Conservation (phyloP, 2,329 filamentous ascomycete species). For the Aspergillus felis region DNA sequence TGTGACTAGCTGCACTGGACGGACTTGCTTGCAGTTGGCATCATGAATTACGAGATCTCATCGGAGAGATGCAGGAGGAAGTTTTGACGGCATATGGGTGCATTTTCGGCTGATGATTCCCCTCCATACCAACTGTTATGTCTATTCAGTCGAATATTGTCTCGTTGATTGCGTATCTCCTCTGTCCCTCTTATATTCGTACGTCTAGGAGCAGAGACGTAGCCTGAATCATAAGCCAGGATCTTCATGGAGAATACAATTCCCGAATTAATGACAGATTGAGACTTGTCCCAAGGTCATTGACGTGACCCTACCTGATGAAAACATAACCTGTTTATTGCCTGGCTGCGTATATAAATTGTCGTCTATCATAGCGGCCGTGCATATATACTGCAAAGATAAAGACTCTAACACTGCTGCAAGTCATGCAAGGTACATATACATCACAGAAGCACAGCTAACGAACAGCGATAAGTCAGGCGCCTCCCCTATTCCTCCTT, state of each 20-base stretch:
- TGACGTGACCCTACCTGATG: too few relatives aligned
- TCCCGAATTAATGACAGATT: too few relatives aligned
- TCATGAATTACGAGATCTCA: neutral
- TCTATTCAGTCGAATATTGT: too few relatives aligned
- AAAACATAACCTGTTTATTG: too few relatives aligned
- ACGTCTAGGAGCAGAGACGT: too few relatives aligned
- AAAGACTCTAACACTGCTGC: neutral
- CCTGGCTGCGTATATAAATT: neutral
- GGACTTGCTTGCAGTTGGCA: neutral
- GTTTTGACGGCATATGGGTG: neutral
- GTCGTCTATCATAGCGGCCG: neutral
- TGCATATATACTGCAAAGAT: neutral
- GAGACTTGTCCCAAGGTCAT: too few relatives aligned
- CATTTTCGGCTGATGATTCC: too few relatives aligned
- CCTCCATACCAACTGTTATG: too few relatives aligned
- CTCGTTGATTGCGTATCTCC: too few relatives aligned
- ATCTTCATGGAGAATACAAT: too few relatives aligned
- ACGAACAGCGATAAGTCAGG: neutral
- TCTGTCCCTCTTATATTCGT: too few relatives aligned
- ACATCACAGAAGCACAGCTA: neutral
- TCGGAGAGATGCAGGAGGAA: neutral
- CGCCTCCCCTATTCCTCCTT: constrained; percentile 24
- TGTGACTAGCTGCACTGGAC: neutral
- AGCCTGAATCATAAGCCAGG: too few relatives aligned
- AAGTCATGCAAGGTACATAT: neutral